Evolutionary conservation across 768 basidiomycete species (phyloP).

Genomic region (Leccinum obscurum): DNA sequence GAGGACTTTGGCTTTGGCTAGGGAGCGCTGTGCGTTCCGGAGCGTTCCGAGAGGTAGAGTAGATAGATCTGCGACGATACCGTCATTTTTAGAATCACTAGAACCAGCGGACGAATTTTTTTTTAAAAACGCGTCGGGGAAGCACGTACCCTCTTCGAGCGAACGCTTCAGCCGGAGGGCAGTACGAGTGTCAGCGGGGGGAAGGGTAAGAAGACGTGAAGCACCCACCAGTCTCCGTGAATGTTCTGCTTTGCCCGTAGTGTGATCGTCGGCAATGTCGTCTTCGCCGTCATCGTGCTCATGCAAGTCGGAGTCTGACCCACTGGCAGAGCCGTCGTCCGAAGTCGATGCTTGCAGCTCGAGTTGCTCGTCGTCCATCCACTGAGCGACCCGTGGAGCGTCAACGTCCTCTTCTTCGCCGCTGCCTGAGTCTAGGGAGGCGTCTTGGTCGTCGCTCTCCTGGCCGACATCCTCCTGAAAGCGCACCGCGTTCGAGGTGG

Average conservation of each 20-base stretch:
- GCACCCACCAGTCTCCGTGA: constrained; percentile 20
- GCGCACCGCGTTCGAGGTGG: not conserved
- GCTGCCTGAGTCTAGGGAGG: constrained; percentile 27
- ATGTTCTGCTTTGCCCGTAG: constrained; percentile 4
- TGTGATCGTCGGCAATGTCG: not conserved
- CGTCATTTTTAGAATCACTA: not conserved
- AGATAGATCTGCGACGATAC: constrained; percentile 47
- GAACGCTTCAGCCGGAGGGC: constrained; percentile 20
- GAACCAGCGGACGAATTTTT: not conserved
- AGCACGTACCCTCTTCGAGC: constrained; percentile 28
- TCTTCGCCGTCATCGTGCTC: constrained; percentile 11
- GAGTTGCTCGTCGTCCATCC: constrained; percentile 52
- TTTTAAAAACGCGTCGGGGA: not conserved
- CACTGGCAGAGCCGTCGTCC: constrained; percentile 7
- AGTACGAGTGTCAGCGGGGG: not conserved
- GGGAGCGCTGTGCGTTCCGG: constrained; percentile 59
- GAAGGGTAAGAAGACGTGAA: not conserved
- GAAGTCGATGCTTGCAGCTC: constrained; percentile 18
- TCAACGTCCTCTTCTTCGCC: constrained; percentile 30
- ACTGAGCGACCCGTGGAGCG: constrained; percentile 59
- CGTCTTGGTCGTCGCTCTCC: constrained; percentile 28
- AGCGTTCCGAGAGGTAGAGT: constrained; percentile 63
- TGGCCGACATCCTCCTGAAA: constrained; percentile 28
- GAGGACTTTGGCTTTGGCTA: constrained; percentile 44
- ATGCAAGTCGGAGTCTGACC: constrained; percentile 17